A percentile compares a stretch with the other conserved stretches of the same genome.
These are phyloP conservation scores for Sporothrix pseudoabietina DNA, from an alignment of 2,329 filamentous ascomycete species.

Conservation along the genomic window DNA sequence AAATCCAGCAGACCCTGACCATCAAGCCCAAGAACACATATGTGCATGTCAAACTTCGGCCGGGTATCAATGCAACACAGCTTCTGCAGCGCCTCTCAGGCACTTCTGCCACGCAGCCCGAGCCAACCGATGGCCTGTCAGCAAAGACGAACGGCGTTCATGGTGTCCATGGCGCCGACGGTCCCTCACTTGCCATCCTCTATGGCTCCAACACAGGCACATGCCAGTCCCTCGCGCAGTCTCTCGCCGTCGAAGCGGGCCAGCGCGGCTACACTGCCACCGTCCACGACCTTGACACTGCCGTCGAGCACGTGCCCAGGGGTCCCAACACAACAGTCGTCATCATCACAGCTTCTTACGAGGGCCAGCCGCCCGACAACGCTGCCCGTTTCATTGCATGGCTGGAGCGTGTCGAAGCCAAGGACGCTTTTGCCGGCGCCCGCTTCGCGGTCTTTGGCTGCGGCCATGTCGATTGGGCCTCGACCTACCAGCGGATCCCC, in stretches of 20 bases:
- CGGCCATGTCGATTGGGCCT: slow-evolving; percentile 53
- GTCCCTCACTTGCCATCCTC: slow-evolving; percentile 58
- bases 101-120: neutral
- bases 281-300: slow-evolving; percentile 61
- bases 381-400: slow-evolving; percentile 50
- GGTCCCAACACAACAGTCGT: slow-evolving; percentile 60
- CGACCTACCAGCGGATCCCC: slow-evolving; percentile 69
- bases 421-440: slow-evolving; percentile 42
- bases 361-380: slow-evolving; percentile 74
- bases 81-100: slow-evolving; percentile 32
- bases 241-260: slow-evolving; percentile 60
- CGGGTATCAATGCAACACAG: slow-evolving; percentile 44
- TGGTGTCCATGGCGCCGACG: slow-evolving; percentile 18
- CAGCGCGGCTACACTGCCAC: slow-evolving; percentile 58
- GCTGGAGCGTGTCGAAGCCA: slow-evolving; percentile 20
- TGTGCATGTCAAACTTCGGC: slow-evolving; percentile 59
- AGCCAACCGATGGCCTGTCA: neutral
- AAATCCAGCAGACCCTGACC: slow-evolving; percentile 57
- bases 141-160: neutral
- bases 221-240: slow-evolving; percentile 67
- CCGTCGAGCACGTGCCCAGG: slow-evolving; percentile 60
- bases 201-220: slow-evolving; percentile 76
- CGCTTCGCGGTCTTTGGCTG: slow-evolving; percentile 71
- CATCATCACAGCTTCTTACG: slow-evolving; percentile 69
- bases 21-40: slow-evolving; percentile 64